phyloP scores from a whole-genome alignment of 2,329 filamentous ascomycete genomes.

The Xylaria sp. region DNA sequence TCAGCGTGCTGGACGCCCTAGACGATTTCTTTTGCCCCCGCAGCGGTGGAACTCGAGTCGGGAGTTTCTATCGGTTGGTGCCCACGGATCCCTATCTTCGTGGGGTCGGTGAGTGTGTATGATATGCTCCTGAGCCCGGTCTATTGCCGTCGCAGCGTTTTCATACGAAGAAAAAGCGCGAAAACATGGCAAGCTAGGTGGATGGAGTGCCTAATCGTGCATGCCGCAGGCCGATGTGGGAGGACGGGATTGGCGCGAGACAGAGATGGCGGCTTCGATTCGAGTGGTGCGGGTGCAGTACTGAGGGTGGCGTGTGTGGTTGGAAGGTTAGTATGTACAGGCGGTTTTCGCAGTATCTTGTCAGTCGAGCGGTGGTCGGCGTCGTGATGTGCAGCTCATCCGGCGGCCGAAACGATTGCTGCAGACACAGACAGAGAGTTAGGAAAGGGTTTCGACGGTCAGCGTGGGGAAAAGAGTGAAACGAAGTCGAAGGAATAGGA shows the following conservation, averaged over 20 bases:
- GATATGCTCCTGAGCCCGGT: not conserved
- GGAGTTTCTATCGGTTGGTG: constrained; percentile 17
- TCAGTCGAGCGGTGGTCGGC: not conserved
- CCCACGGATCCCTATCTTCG: constrained; percentile 5
- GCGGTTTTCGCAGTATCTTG: constrained; percentile 1
- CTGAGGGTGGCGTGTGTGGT: constrained; percentile 1
- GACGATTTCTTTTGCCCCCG: constrained; percentile 26
- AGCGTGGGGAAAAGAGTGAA: constrained; percentile 13
- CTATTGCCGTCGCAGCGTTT: constrained; percentile 11
- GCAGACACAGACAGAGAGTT: not conserved
- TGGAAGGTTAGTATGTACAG: not conserved
- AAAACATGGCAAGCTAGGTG: constrained; percentile 11
- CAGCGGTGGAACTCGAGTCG: constrained; percentile 27
- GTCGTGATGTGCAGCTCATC: constrained; percentile 4
- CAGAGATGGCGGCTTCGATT: constrained; percentile 13
- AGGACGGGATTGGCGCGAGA: not conserved
- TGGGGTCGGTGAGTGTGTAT: constrained; percentile 12
- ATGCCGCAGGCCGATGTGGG: constrained; percentile 8
- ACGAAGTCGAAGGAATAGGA: constrained; percentile 17
- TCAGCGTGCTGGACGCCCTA: constrained; percentile 1
- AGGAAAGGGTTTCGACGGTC: constrained; percentile 7
- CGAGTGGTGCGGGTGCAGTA: not conserved
- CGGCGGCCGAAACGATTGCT: constrained; percentile 3
- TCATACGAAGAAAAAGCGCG: not conserved
- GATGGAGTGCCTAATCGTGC: constrained; percentile 6